A percentile compares a stretch with the other conserved stretches of the same genome.
These are phyloP conservation scores for Penicillium janthinellum DNA, from an alignment of 2,329 filamentous ascomycete species.

Conservation along the genomic window DNA sequence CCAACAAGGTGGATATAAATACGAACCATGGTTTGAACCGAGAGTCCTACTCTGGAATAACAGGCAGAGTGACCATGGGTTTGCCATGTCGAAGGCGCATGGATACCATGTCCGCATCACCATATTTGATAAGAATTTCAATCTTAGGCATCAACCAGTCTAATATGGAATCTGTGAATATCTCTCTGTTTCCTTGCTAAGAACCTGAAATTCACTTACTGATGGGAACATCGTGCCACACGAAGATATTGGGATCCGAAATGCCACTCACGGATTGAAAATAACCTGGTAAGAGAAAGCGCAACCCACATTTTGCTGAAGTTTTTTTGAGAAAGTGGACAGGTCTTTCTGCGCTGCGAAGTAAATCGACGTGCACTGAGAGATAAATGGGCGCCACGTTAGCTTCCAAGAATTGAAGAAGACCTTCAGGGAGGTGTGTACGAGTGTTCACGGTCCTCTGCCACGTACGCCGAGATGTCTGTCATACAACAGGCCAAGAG, in stretches of 20 bases:
- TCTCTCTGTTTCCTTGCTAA: background rate
- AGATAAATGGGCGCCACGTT: background rate
- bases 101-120: background rate
- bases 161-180: background rate
- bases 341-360: background rate
- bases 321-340: background rate
- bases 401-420: background rate
- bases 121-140: background rate
- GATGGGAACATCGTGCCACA: background rate
- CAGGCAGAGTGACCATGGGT: constrained; percentile 7
- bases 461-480: background rate
- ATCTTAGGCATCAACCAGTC: background rate
- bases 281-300: background rate
- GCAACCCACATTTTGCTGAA: background rate
- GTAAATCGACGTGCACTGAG: background rate
- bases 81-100: background rate
- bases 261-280: background rate
- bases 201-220: background rate
- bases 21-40: background rate
- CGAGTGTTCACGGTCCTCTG: background rate
- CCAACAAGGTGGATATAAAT: background rate
- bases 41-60: constrained; percentile 7
- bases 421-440: background rate
- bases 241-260: background rate
- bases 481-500: background rate